These are phyloP conservation scores for Delphinella strobiligena DNA, from an alignment of 2,329 filamentous ascomycete species.

Conservation along the genomic window DNA sequence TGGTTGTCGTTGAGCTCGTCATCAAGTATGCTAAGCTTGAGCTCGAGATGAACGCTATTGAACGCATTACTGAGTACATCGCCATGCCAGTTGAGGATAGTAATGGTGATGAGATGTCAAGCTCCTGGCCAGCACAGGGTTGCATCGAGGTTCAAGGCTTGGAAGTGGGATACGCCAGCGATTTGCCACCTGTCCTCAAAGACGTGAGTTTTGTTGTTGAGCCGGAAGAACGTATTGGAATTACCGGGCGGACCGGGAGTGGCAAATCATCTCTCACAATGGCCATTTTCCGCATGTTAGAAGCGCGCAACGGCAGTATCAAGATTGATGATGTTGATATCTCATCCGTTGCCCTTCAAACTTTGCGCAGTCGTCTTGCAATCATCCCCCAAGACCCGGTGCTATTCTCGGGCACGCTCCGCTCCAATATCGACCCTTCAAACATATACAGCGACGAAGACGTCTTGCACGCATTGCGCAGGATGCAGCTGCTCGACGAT, in stretches of 20 bases:
- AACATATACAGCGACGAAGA: slow-evolving; percentile 44
- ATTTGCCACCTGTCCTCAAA: slow-evolving; percentile 31
- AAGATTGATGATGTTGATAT: slow-evolving; percentile 50
- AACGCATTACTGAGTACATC: background rate
- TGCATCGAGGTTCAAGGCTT: background rate
- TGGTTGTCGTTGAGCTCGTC: background rate
- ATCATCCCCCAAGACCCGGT: slow-evolving; percentile 57
- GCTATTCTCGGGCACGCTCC: slow-evolving; percentile 49
- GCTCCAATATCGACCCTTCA: slow-evolving; percentile 50
- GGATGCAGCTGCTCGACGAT: no score
- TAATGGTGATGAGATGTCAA: background rate
- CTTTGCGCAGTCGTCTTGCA: slow-evolving; percentile 50
- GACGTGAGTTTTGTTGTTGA: slow-evolving; percentile 51
- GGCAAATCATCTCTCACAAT: slow-evolving; percentile 69
- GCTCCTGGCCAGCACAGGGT: background rate
- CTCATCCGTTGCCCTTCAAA: slow-evolving; percentile 44
- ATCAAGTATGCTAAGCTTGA: background rate
- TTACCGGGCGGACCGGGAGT: slow-evolving; percentile 70
- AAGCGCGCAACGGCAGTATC: slow-evolving; percentile 23
- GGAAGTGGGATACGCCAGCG: background rate
- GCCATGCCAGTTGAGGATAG: background rate
- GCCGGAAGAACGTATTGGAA: slow-evolving; percentile 66
- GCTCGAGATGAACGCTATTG: background rate
- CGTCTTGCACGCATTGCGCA: no score
- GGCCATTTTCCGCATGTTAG: slow-evolving; percentile 66